Percentiles rank a stretch among this genome's conserved stretches.
Conservation (phyloP, 2,329 filamentous ascomycete species). For the Cladosporium sp. region DNA sequence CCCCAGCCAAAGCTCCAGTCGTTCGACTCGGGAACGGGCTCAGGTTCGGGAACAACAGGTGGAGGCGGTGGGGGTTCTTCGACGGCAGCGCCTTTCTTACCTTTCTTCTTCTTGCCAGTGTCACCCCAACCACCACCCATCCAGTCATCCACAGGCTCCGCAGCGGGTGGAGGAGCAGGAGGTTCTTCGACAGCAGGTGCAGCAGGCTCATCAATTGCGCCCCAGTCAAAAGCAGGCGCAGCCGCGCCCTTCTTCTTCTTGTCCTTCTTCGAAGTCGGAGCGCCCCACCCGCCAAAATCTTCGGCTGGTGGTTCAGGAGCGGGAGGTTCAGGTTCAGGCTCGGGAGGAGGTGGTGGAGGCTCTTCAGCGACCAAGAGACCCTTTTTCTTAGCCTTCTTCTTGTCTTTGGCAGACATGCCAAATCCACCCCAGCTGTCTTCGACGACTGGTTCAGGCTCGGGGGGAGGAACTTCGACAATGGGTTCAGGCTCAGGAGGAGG, state of each 20-base stretch:
- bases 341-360: slow-evolving; percentile 21
- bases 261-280: slow-evolving; percentile 48
- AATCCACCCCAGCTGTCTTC: slow-evolving; percentile 33
- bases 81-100: slow-evolving; percentile 25
- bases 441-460: slow-evolving; percentile 29
- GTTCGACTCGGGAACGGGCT: background rate
- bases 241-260: slow-evolving; percentile 44
- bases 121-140: slow-evolving; percentile 26
- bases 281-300: slow-evolving; percentile 50
- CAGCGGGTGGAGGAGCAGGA: slow-evolving; percentile 23
- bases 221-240: slow-evolving; percentile 34
- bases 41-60: slow-evolving; percentile 5
- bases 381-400: slow-evolving; percentile 45
- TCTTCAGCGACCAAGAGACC: slow-evolving; percentile 12
- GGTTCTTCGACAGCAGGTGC: slow-evolving; percentile 9
- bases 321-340: slow-evolving; percentile 20
- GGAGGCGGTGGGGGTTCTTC: slow-evolving; percentile 12
- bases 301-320: slow-evolving; percentile 34
- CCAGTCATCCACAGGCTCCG: slow-evolving; percentile 23
- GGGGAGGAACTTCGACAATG: slow-evolving; percentile 20
- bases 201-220: slow-evolving; percentile 22
- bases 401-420: slow-evolving; percentile 36
- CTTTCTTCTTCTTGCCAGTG: slow-evolving; percentile 26
- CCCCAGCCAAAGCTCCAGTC: slow-evolving; percentile 15
- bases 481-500: slow-evolving; percentile 19